Evolutionary conservation across 345 rosid species (phyloP).

Genomic region (Citrus maxima): DNA sequence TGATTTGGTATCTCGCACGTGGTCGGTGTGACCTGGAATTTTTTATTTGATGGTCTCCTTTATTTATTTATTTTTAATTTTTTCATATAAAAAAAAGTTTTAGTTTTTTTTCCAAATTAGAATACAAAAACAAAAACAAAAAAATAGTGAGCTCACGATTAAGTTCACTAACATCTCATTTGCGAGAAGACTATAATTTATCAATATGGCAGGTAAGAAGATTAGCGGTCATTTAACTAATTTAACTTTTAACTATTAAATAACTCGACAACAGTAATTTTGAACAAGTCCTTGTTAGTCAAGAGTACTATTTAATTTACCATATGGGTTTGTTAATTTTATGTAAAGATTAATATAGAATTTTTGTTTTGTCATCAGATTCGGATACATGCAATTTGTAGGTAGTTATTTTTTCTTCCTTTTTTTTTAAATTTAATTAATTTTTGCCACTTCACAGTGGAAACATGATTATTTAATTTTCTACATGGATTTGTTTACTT

Average conservation of each 20-base stretch:
- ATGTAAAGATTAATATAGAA: neutral
- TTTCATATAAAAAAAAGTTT: too few species aligned
- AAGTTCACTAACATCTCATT: neutral
- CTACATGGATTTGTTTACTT: neutral
- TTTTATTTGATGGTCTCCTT: neutral
- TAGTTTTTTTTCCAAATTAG: neutral
- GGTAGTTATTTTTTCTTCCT: too few species aligned
- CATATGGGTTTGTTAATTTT: neutral
- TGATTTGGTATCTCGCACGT: conserved; percentile 18
- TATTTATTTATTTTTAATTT: neutral
- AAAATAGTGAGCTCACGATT: neutral
- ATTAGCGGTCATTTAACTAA: neutral
- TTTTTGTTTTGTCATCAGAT: neutral
- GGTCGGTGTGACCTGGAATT: conserved; percentile 11
- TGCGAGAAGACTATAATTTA: neutral
- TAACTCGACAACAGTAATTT: neutral
- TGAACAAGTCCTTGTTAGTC: neutral
- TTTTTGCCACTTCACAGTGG: too few species aligned
- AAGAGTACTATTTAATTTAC: neutral
- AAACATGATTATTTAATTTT: neutral
- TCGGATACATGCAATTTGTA: neutral
- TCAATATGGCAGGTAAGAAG: neutral
- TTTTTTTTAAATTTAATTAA: too few species aligned
- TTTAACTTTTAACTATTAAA: neutral
- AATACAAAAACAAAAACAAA: neutral